Base-by-base conservation (phyloP, 1,284 basidiomycete species). In the Trametes hirsuta region DNA sequence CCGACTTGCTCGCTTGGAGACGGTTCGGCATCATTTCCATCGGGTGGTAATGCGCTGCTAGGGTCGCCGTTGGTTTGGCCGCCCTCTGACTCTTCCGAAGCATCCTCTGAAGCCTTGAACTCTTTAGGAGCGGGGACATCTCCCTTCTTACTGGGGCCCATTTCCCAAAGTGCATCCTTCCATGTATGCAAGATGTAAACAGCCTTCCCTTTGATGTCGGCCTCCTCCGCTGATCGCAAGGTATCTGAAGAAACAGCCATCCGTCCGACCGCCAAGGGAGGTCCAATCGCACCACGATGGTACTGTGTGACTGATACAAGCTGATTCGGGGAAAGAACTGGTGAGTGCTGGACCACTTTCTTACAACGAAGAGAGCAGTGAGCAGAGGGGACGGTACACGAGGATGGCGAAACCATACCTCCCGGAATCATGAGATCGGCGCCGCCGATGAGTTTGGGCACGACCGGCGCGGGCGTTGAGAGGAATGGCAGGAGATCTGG, bases 371-470 rank as follows among this genome's bases (percentile, higher is more conserved):
- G 56, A 21, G 34, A 30, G 30, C 35, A 35, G 24, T 47, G 6
- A 36, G 44, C 34, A 34, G 22, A 4, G 25, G 12, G 21, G 15
- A 18, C 39, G 6, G 53, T 39, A n/a, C 4, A 4, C 9, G 3
- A n/a, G 11, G 22, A 55, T 18, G 6, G 36, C 37, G 10, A 24
- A 47, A 53, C 76, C 83, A 71, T 70, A 87, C 90, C 88, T 74
- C 90, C 90, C 3, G 90, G 88, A 39, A 90, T 85, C 88, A 92
- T 91, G 6, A 93, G 79, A 74, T 92, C 88, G 1, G 90, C 90
- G 22, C 90, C 91, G 36, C 84, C 83, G 15, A 84, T 73, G 21
- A 93, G 79, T 45, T 86, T 78, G 2, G 86, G 84, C 41, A 90
- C 84, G 58, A 86, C 92, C 52, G 76, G 74, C 53, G 80, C 72